These are phyloP conservation scores for Rhodotorula sp. DNA, from an alignment of 1,284 basidiomycete species.

Conservation along the genomic window DNA sequence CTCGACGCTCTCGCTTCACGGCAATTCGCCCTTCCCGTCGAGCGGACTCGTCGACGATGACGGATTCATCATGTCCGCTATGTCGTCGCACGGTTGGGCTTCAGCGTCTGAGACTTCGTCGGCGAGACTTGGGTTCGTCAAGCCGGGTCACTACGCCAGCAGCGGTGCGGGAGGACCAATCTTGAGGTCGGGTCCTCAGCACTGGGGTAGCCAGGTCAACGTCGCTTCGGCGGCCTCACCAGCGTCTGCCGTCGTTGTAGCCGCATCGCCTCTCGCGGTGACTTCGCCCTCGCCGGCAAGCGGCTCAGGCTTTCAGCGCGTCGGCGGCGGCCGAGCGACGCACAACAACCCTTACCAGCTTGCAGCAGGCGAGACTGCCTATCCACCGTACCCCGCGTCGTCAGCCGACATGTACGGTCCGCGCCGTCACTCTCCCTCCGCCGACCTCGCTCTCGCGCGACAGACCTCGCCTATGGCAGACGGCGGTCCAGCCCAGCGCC, in stretches of 20 bases:
- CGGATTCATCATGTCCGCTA: constrained; percentile 78
- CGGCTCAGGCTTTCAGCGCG: constrained; percentile 67
- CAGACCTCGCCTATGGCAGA: not conserved
- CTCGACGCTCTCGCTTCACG: constrained; percentile 6
- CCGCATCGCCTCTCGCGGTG: constrained; percentile 40
- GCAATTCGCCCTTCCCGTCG: constrained; percentile 15
- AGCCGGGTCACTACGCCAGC: constrained; percentile 41
- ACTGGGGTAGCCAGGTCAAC: constrained; percentile 25
- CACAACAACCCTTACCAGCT: constrained; percentile 38
- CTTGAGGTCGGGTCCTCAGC: constrained; percentile 18
- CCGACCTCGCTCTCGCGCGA: constrained; percentile 20
- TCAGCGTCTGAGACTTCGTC: constrained; percentile 44
- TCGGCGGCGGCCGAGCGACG: constrained; percentile 68
- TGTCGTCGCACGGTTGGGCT: constrained; percentile 49
- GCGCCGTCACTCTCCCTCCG: constrained; percentile 20
- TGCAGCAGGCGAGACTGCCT: constrained; percentile 6
- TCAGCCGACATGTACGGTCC: constrained; percentile 32
- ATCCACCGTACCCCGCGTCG: constrained; percentile 31
- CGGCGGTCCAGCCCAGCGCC: not conserved
- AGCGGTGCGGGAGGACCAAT: constrained; percentile 4
- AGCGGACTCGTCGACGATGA: constrained; percentile 57
- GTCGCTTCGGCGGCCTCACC: not conserved
- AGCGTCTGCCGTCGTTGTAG: constrained; percentile 33
- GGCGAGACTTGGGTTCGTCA: constrained; percentile 21
- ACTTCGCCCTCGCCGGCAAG: constrained; percentile 40